Evolutionary conservation across 78 protist species (phyloP), one percentile per base, ranked within the genome.

Genomic region (Dictyostelium capitatum): DNA sequence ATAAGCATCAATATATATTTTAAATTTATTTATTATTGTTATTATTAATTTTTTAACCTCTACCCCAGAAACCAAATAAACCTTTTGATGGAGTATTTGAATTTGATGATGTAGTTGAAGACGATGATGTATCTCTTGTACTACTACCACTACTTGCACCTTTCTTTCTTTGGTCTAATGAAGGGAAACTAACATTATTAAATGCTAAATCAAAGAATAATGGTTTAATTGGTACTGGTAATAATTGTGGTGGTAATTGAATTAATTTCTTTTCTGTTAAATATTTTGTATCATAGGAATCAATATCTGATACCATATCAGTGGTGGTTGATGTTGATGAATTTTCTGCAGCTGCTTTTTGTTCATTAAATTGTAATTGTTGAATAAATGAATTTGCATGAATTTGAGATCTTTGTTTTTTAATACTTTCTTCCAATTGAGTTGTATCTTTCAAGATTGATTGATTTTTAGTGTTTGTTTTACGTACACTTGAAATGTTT

Each of bases 181-280:
- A 77, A 17, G 92, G 92, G 92, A 85, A 85, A 25, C 47, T 25
- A 48, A 23, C 25, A 28, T 17, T 54, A 32, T 85, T 85, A 25
- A 85, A 85, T 46, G 92, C 92, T 28, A 85, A 50, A 85, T 85
- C 92, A 46, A 85, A 85, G 50, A 85, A 85, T 32, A 85, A 32
- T 62, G 92, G 92, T 51, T 85, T 85, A 17, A 56, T 72, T 41
- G 82, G 59, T 9, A 62, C 65, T n/a, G 92, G 92, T 77, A 77
- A 69, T 5, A 77, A 50, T 54, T 25, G 59, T 54, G 92, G 84
- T 57, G 92, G 82, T 46, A 59, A 50, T 23, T 74, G 73, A 32
- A 85, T 72, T 10, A 85, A 48, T 32, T 77, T 75, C 74, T 85
- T 85, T 25, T 85, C 92, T 15, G 46, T 69, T 48, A 85, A 47